phyloP scores from a whole-genome alignment of 129 eudicot species.

The Tanacetum coccineum region DNA sequence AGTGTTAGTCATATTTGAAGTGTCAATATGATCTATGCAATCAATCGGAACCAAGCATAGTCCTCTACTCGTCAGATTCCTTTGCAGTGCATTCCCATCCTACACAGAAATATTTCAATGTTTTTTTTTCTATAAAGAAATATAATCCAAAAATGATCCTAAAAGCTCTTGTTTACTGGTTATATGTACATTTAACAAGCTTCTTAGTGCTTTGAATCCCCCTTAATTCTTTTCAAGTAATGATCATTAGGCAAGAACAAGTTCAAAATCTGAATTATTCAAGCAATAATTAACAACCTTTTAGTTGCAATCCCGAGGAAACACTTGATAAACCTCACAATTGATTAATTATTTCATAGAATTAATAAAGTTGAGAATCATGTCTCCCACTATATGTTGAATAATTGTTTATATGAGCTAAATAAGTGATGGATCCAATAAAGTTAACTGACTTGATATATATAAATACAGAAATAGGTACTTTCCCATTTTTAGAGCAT shows the following conservation, averaged over 20 bases:
- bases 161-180: too few species aligned
- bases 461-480: constrained; percentile 27
- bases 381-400: constrained; percentile 43
- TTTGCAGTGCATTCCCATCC: constrained; percentile 18
- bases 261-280: constrained; percentile 15
- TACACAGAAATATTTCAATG: neutral
- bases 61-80: constrained; percentile 72
- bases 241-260: constrained; percentile 33
- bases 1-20: constrained; percentile 38
- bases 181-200: neutral
- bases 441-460: constrained; percentile 25
- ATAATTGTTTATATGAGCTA: constrained; percentile 29
- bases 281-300: constrained; percentile 25
- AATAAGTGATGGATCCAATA: constrained; percentile 70
- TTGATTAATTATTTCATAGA: constrained; percentile 21
- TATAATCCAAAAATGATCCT: neutral
- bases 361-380: constrained; percentile 46
- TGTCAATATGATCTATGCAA: constrained; percentile 55
- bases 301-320: constrained; percentile 33
- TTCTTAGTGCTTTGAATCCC: constrained; percentile 22
- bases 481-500: constrained; percentile 24
- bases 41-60: constrained; percentile 76
- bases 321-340: constrained; percentile 28
- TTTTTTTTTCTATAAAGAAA: neutral
- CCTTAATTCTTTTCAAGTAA: constrained; percentile 28